Conservation (phyloP, 2,329 filamentous ascomycete genomes). For the Lasiodiplodia gonubiensis region DNA sequence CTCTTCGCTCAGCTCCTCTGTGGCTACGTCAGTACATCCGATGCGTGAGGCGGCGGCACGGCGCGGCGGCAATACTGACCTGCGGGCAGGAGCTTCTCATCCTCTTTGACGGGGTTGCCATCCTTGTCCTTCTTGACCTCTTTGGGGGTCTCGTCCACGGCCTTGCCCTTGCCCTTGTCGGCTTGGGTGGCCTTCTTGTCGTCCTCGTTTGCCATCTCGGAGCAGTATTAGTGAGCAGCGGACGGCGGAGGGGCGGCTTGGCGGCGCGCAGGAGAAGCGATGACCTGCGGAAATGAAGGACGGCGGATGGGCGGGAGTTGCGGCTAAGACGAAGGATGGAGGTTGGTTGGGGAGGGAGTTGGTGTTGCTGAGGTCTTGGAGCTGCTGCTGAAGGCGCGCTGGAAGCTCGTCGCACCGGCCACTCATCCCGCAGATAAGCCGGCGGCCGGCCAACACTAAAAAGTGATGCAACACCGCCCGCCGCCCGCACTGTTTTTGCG, state of each 20-base stretch:
- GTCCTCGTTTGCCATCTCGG: conserved; percentile 83
- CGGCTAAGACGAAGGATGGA: conserved; percentile 27
- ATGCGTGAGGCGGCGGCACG: background rate
- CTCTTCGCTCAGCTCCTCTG: conserved; percentile 95
- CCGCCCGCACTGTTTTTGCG: conserved; percentile 2
- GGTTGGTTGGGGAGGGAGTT: conserved; percentile 24
- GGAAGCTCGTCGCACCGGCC: conserved; percentile 26
- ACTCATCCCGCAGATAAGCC: background rate
- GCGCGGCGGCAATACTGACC: conserved; percentile 49
- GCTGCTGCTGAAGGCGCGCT: conserved; percentile 29
- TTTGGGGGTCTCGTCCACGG: conserved; percentile 66
- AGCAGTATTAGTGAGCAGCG: conserved; percentile 36
- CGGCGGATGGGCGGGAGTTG: conserved; percentile 5
- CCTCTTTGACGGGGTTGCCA: conserved; percentile 72
- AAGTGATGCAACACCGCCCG: conserved; percentile 26
- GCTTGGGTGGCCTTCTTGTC: conserved; percentile 80
- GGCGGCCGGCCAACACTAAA: background rate
- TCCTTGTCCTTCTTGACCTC: conserved; percentile 69
- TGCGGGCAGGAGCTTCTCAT: conserved; percentile 73
- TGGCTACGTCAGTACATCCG: conserved; percentile 3
- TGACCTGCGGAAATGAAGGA: background rate
- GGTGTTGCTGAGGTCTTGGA: conserved; percentile 26
- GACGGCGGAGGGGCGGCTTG: conserved; percentile 33
- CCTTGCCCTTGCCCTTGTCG: conserved; percentile 98
- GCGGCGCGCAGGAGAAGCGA: conserved; percentile 19